Evolutionary conservation across 768 basidiomycete species (phyloP), one percentile per base, ranked within the genome.

Genomic region (Gloeostereum incarnatum): DNA sequence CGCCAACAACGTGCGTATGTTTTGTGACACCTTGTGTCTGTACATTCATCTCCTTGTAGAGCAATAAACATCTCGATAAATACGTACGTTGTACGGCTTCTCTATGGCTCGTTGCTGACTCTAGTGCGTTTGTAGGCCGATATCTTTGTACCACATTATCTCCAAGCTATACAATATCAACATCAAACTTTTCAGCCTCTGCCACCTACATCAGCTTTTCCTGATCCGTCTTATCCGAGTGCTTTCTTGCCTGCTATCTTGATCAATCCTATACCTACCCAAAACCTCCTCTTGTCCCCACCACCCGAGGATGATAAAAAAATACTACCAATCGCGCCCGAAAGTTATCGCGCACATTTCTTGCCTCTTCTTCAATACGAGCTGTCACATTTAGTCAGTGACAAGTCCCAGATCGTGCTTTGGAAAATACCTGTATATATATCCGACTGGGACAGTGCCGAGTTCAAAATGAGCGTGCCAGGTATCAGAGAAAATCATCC

Each of bases 111-210:
- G 31, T 32, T 37, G 24, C 25, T 35, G 4, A 26, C 27, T 21
- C n/a, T 26, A 14, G 3, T 23, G 10, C 13, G 26, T 38, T 18
- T 29, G 19, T 38, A 73, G 69, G 71, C 71, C 44, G 65, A 69
- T 31, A 54, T 59, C 30, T 73, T 68, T 50, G 53, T 69, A 41
- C 71, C 68, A 29, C 61, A 66, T 47, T 71, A 66, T 53, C 58
- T 73, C 42, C 61, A 60, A 59, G 63, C 67, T 44, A 65, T 73
- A 22, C 69, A 73, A 59, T 65, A 55, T 42, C 60, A 62, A 53
- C 48, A 58, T 31, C 67, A 71, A 49, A 52, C 51, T 16, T 56
- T 73, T 37, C 50, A 58, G 25, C 59, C 64, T 42, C 55, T 70
- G 19, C 61, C 65, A 7, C 58, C 69, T 39, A 46, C 65, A 47